phyloP scores from a whole-genome alignment of 2,329 filamentous ascomycete species.

The Huntiella decipiens region DNA sequence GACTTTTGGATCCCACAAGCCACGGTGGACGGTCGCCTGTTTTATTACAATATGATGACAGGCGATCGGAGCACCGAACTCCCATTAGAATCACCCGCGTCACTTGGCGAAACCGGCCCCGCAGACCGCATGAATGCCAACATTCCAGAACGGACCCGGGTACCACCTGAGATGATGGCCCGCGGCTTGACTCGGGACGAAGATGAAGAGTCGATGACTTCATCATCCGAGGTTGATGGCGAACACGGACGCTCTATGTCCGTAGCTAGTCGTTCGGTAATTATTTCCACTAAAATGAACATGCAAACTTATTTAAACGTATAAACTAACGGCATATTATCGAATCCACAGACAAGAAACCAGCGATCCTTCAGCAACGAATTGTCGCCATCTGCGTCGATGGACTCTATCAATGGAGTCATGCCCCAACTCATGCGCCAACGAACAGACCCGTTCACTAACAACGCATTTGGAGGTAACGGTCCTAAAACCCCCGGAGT shows the following conservation, averaged over 20 bases:
- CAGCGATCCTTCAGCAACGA: constrained; percentile 51
- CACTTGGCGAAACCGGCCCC: constrained; percentile 63
- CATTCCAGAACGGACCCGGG: constrained; percentile 75
- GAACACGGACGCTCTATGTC: constrained; percentile 5
- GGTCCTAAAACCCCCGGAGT: constrained; percentile 32
- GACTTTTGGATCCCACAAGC: constrained; percentile 98
- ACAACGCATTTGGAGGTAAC: too few species aligned
- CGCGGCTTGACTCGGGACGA: constrained; percentile 66
- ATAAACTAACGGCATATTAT: background rate
- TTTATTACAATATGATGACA: constrained; percentile 97
- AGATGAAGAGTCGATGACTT: constrained; percentile 56
- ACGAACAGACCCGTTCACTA: constrained; percentile 34
- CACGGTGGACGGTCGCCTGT: constrained; percentile 77
- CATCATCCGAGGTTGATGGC: constrained; percentile 11
- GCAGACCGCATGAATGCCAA: constrained; percentile 74
- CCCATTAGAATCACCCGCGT: constrained; percentile 75
- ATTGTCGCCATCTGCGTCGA: constrained; percentile 70
- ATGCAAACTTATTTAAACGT: background rate
- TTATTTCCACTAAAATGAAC: constrained; percentile 17
- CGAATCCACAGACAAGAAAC: constrained; percentile 30
- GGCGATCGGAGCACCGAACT: constrained; percentile 89
- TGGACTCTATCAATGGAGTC: constrained; percentile 67
- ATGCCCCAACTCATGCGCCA: constrained; percentile 36
- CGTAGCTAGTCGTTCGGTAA: constrained; percentile 1
- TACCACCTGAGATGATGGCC: constrained; percentile 80